These are phyloP conservation scores for Lentinula aciculospora DNA, from an alignment of 768 basidiomycete species.

Conservation along the genomic window DNA sequence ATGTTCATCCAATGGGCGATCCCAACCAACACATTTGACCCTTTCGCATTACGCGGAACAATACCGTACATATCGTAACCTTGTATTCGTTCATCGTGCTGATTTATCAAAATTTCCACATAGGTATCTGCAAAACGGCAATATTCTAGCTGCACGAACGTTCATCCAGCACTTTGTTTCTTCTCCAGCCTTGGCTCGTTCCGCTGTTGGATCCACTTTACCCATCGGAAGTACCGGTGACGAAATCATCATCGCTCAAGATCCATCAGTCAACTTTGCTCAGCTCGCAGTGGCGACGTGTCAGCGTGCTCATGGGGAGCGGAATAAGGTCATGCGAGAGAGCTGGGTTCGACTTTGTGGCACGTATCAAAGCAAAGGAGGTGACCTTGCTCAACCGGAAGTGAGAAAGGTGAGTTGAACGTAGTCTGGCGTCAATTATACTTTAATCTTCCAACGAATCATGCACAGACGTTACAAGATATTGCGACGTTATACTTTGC, in stretches of 20 bases:
- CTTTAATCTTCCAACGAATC: background rate
- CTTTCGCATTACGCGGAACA: constrained; percentile 80
- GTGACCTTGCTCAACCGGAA: constrained; percentile 51
- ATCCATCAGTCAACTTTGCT: constrained; percentile 78
- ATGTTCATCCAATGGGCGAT: constrained; percentile 80
- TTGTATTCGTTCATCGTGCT: background rate
- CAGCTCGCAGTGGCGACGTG: constrained; percentile 88
- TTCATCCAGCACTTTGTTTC: constrained; percentile 81
- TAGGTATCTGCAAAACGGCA: constrained; percentile 80
- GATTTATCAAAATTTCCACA: background rate
- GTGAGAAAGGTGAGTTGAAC: constrained; percentile 52
- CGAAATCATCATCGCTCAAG: constrained; percentile 71
- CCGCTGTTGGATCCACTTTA: constrained; percentile 37
- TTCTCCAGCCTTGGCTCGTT: constrained; percentile 39
- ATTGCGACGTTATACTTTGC: constrained; percentile 79
- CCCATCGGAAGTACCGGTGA: constrained; percentile 47
- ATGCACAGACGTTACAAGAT: constrained; percentile 54
- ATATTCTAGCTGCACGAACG: constrained; percentile 89
- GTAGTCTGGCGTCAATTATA: background rate
- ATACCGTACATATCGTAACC: constrained; percentile 62
- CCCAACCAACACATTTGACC: constrained; percentile 46
- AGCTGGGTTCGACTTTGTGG: constrained; percentile 83
- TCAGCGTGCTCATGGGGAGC: constrained; percentile 79
- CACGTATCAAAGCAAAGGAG: constrained; percentile 74
- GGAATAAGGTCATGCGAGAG: constrained; percentile 69